Base-by-base conservation (phyloP, 192 early-diverging fungal species). In the Linnemannia elongata region DNA sequence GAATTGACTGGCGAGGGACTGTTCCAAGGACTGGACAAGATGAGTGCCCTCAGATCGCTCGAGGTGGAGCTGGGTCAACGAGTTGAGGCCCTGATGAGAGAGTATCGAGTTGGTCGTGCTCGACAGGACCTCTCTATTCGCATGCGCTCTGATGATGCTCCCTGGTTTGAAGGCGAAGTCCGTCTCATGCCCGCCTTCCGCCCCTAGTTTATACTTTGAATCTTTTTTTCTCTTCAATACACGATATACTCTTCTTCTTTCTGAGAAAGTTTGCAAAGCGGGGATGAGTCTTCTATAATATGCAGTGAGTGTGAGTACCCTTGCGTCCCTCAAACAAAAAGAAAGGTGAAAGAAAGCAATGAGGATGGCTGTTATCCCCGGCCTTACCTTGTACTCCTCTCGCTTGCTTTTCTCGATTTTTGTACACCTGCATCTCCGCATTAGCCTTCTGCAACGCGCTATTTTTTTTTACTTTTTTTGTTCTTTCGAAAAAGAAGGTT, bases 1-100 rank as follows among this genome's bases (percentile, higher is more conserved):
- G 69, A 55, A 20, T 77, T 86, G 75, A 77, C 78, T 2, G 69
- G 12, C 4, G 7, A 70, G 0, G 83, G 83, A 4, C 27, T 85
- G 38, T 33, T 38, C 2, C 3, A 27, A 3, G 83, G 76, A 20
- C 55, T 85, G 41, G 74, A 85, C 63, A 74, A 52, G 55, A 85
- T 85, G 83, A 42, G 10, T 1, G 22, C 38, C 2, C 42, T 85
- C 54, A 55, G 35, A 13, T 38, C 24, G 7, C 20, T 84, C 0
- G 55, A 78, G 15, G 41, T 79, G 35, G 77, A 73, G 42, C 73
- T 84, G 1, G 76, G 63, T 4, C 36, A 18, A n/a, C 24, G 42
- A 8, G 52, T 79, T 9, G 73, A 75, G 2, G 45, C 30, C 9
- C 68, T 41, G 0, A 54, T 75, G 60, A 55, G 35, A 30, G 41